A percentile compares a stretch with the other conserved stretches of the same genome.
phyloP scores from a whole-genome alignment of 805 yeast species.

The Candida insectalens region DNA sequence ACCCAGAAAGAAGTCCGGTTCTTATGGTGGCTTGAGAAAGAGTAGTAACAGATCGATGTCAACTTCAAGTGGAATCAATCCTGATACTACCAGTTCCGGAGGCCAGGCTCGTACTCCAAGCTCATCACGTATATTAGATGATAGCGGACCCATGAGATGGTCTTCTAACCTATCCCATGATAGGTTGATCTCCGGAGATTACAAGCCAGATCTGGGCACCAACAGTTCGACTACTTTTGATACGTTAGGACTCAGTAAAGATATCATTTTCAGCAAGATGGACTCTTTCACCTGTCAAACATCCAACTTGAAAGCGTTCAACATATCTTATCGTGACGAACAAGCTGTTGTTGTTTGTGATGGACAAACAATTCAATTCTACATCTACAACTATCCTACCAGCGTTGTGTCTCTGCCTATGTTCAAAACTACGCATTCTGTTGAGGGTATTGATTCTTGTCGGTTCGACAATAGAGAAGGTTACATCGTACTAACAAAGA shows the following conservation, averaged over 20 bases:
- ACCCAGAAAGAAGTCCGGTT: constrained; percentile 8
- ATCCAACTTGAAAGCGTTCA: constrained; percentile 25
- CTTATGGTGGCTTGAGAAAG: constrained; percentile 12
- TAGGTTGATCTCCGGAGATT: constrained; percentile 34
- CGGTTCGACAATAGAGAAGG: constrained; percentile 34
- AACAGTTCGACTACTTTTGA: constrained; percentile 22
- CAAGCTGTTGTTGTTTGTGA: constrained; percentile 57
- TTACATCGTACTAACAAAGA: constrained; percentile 32
- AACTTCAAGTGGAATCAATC: constrained; percentile 13
- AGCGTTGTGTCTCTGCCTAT: constrained; percentile 19
- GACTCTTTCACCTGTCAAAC: constrained; percentile 29
- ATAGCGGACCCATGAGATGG: constrained; percentile 23
- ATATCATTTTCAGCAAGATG: constrained; percentile 58
- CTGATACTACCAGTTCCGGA: background rate
- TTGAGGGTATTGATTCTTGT: constrained; percentile 28
- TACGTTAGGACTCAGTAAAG: constrained; percentile 37
- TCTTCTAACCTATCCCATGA: constrained; percentile 33
- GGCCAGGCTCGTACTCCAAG: constrained; percentile 26
- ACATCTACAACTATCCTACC: constrained; percentile 33
- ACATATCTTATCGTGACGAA: constrained; percentile 37
- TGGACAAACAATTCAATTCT: constrained; percentile 34
- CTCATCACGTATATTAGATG: constrained; percentile 31
- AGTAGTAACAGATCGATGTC: constrained; percentile 18
- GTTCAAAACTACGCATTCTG: constrained; percentile 12
- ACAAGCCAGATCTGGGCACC: constrained; percentile 19